phyloP scores from a whole-genome alignment of 139 green algal species.

The Microglena sp. region DNA sequence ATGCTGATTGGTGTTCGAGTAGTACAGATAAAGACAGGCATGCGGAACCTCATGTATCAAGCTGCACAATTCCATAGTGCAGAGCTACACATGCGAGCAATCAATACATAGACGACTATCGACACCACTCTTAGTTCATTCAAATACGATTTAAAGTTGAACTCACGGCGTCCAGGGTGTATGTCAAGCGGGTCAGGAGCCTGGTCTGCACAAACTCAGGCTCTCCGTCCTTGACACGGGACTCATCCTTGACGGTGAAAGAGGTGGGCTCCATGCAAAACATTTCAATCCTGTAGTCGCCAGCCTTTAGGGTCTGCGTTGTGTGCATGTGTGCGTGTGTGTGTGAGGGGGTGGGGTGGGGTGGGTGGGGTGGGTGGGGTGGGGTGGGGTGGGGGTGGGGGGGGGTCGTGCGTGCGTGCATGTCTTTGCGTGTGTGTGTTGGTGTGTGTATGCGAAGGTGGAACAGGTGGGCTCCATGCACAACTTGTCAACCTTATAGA shows the following conservation, averaged over 20 bases:
- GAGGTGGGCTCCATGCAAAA: slow-evolving; percentile 98
- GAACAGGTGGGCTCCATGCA: slow-evolving; percentile 97
- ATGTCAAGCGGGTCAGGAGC: slow-evolving; percentile 98
- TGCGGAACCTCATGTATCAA: too few relatives aligned
- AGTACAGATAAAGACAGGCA: too few relatives aligned
- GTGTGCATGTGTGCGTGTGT: neutral
- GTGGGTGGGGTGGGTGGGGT: too few relatives aligned
- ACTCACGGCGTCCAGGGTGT: slow-evolving; percentile 89
- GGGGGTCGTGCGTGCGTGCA: too few relatives aligned
- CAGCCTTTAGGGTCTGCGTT: slow-evolving; percentile 64
- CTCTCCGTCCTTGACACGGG: slow-evolving; percentile 65
- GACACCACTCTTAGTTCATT: too few relatives aligned
- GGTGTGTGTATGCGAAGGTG: slow-evolving; percentile 87
- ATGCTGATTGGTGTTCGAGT: too few relatives aligned
- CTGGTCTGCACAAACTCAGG: slow-evolving; percentile 94
- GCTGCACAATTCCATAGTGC: too few relatives aligned
- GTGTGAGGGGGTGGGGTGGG: neutral
- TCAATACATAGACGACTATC: too few relatives aligned
- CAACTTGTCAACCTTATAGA: slow-evolving; percentile 91
- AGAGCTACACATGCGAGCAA: too few relatives aligned
- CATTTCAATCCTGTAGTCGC: slow-evolving; percentile 87
- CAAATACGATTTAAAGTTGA: too few relatives aligned
- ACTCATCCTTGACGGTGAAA: slow-evolving; percentile 80
- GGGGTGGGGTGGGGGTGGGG: too few relatives aligned
- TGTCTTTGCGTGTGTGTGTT: too few relatives aligned